Conservation (phyloP, 345 rosid genomes). For the Melaleuca quinquenervia region DNA sequence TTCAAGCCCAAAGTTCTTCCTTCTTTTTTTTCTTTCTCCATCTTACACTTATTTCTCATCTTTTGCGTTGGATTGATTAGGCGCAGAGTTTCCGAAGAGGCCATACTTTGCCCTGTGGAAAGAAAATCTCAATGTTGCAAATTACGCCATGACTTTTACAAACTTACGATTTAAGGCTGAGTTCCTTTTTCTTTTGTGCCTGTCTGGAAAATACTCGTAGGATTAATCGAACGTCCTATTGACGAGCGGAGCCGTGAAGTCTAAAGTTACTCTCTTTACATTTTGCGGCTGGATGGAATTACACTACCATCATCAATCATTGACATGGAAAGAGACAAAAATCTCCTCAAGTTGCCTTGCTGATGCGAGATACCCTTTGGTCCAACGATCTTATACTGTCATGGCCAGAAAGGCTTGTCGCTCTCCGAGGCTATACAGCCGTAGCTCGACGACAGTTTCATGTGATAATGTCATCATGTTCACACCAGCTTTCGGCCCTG, state of each 20-base stretch:
- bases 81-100: neutral
- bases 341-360: neutral
- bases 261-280: neutral
- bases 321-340: neutral
- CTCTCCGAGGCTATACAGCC: neutral
- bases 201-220: neutral
- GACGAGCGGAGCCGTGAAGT: neutral
- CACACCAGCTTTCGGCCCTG: neutral
- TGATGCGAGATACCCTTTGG: neutral
- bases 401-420: neutral
- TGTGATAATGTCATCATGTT: neutral
- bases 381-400: neutral
- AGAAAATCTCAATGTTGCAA: neutral
- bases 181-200: neutral
- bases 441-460: neutral
- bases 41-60: neutral
- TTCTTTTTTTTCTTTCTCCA: neutral
- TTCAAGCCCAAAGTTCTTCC: neutral
- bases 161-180: neutral
- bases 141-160: neutral
- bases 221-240: neutral
- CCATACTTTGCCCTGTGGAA: too few relatives aligned
- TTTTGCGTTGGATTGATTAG: neutral
- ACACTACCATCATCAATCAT: neutral
- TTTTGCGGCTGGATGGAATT: neutral